Percentiles rank a stretch among this genome's conserved stretches.
Evolutionary conservation across 768 basidiomycete species (phyloP).

Genomic region (Cyclocybe cylindracea): DNA sequence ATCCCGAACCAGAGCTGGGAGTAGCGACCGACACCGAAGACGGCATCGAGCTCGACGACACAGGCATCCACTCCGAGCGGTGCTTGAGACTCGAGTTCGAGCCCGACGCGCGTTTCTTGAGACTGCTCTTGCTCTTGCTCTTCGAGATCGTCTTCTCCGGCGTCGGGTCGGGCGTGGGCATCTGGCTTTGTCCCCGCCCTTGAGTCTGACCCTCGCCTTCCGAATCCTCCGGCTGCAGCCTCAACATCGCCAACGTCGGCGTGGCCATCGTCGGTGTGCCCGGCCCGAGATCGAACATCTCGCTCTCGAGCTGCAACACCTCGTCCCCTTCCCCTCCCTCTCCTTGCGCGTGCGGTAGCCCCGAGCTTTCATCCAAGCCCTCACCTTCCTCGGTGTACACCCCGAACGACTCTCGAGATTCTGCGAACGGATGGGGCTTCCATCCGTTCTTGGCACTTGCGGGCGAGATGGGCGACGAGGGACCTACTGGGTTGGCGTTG

Average conservation of each 20-base stretch:
- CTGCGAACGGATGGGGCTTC: slow-evolving; percentile 17
- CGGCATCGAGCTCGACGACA: slow-evolving; percentile 2
- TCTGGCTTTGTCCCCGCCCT: no score
- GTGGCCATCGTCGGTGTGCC: slow-evolving; percentile 3
- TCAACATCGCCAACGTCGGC: neutral
- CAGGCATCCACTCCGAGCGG: no score
- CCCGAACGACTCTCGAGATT: neutral
- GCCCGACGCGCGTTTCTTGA: no score
- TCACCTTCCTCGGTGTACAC: no score
- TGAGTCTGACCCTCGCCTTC: no score
- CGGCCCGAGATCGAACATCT: slow-evolving; percentile 17
- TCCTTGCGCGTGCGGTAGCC: neutral
- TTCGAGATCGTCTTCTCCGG: no score
- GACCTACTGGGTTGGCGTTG: neutral
- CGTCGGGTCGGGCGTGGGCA: no score
- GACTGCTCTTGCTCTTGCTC: no score
- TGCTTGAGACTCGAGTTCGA: slow-evolving; percentile 13
- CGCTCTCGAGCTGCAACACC: slow-evolving; percentile 16
- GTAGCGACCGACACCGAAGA: no score
- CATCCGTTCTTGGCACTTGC: slow-evolving; percentile 1
- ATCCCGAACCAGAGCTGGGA: no score
- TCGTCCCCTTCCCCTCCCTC: slow-evolving; percentile 10
- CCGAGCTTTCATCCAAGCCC: neutral
- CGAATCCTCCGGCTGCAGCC: no score
- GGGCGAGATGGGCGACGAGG: neutral